Percentiles rank a stretch among this genome's conserved stretches.
Conservation (phyloP, 257 asterid species). For the Petunia axillaris region DNA sequence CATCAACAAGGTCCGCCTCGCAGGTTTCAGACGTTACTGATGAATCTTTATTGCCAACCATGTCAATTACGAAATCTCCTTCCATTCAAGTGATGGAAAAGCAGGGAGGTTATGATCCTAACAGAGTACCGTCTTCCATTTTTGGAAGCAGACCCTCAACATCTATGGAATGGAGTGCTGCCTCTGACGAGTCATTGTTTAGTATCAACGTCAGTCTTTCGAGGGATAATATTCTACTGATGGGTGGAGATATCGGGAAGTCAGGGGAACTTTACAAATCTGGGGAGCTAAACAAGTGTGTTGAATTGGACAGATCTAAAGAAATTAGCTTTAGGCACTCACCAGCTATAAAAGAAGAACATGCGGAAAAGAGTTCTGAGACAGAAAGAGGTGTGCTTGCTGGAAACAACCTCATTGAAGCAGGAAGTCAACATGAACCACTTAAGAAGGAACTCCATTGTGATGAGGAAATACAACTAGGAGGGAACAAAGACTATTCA, state of each 20-base stretch:
- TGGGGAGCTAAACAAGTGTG: conserved; percentile 29
- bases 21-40: conserved; percentile 16
- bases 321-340: conserved; percentile 30
- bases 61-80: conserved; percentile 36
- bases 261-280: conserved; percentile 37
- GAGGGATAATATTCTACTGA: background rate
- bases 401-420: conserved; percentile 31
- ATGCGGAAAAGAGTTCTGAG: conserved; percentile 23
- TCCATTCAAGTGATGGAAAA: conserved; percentile 52
- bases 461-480: conserved; percentile 26
- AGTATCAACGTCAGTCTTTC: conserved; percentile 42
- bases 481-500: conserved; percentile 6
- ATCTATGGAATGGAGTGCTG: conserved; percentile 46
- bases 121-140: conserved; percentile 41
- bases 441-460: conserved; percentile 30
- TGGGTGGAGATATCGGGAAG: conserved; percentile 27
- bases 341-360: conserved; percentile 30
- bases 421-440: conserved; percentile 21
- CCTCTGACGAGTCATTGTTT: conserved; percentile 52
- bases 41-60: conserved; percentile 29
- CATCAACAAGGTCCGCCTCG: conserved; percentile 8
- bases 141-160: conserved; percentile 33
- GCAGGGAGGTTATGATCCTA: conserved; percentile 42
- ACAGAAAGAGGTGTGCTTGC: conserved; percentile 12
- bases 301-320: conserved; percentile 30